phyloP scores from a whole-genome alignment of 129 eudicot genomes.

The Helianthus tuberosus region DNA sequence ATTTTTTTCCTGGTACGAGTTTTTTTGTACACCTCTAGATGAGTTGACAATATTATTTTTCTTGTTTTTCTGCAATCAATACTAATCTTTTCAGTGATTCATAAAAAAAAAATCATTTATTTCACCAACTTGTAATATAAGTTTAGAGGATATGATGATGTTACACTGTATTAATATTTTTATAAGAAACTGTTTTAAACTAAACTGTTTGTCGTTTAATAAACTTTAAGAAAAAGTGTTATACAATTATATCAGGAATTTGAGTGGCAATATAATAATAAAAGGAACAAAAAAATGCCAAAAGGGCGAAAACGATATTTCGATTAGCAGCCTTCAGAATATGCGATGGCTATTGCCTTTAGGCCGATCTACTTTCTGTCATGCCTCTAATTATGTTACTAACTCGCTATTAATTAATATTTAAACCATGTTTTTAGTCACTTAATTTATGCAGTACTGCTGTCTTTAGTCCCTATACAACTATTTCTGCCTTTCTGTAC shows the following conservation, averaged over 20 bases:
- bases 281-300: background rate
- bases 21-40: no score
- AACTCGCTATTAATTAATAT: background rate
- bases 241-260: background rate
- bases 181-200: no score
- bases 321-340: slow-evolving; percentile 24
- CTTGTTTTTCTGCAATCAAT: no score
- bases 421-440: background rate
- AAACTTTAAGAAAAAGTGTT: no score
- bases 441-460: background rate
- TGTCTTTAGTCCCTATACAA: background rate
- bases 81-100: no score
- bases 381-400: background rate
- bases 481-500: background rate
- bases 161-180: no score
- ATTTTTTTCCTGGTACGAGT: no score
- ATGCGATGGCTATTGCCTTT: slow-evolving; percentile 18
- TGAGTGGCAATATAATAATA: background rate
- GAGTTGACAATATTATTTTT: no score
- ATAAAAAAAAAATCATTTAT: no score
- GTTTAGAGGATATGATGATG: no score
- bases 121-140: no score
- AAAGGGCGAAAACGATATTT: background rate
- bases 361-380: slow-evolving; percentile 12
- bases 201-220: no score